Conservation (phyloP, 345 rosid species). For the Tarenaya hassleriana region DNA sequence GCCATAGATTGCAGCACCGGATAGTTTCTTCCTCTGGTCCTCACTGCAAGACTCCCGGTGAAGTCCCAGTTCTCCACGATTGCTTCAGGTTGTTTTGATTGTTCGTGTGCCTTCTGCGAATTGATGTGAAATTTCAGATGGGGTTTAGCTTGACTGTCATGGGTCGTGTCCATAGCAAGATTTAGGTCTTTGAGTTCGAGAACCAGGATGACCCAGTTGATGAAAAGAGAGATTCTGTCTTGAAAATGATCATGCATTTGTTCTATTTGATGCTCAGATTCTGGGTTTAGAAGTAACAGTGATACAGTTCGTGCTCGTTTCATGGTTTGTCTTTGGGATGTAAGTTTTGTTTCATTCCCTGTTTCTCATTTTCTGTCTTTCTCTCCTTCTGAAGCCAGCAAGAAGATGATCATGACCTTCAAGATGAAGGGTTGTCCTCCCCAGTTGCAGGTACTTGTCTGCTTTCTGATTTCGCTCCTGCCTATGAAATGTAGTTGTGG, state of each 20-base stretch:
- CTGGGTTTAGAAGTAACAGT: neutral
- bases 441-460: slow-evolving; percentile 59
- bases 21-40: slow-evolving; percentile 32
- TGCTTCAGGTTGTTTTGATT: slow-evolving; percentile 43
- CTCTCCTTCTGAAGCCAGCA: slow-evolving; percentile 49
- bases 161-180: neutral
- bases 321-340: no score
- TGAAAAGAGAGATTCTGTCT: neutral
- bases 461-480: slow-evolving; percentile 3
- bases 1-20: slow-evolving; percentile 29
- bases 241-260: neutral
- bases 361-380: slow-evolving; percentile 34
- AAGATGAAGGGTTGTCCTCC: slow-evolving; percentile 41
- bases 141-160: neutral
- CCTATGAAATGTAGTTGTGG: neutral
- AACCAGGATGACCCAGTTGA: neutral
- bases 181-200: slow-evolving; percentile 4
- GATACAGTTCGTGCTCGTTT: no score
- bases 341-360: neutral
- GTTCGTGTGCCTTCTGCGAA: neutral
- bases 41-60: slow-evolving; percentile 40
- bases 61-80: slow-evolving; percentile 41
- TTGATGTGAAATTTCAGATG: neutral
- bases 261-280: neutral
- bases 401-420: slow-evolving; percentile 47